A percentile compares a stretch with the other conserved stretches of the same genome.
These are phyloP conservation scores for Geranomyces variabilis DNA, from an alignment of 192 early-diverging fungal genomes.

Conservation along the genomic window DNA sequence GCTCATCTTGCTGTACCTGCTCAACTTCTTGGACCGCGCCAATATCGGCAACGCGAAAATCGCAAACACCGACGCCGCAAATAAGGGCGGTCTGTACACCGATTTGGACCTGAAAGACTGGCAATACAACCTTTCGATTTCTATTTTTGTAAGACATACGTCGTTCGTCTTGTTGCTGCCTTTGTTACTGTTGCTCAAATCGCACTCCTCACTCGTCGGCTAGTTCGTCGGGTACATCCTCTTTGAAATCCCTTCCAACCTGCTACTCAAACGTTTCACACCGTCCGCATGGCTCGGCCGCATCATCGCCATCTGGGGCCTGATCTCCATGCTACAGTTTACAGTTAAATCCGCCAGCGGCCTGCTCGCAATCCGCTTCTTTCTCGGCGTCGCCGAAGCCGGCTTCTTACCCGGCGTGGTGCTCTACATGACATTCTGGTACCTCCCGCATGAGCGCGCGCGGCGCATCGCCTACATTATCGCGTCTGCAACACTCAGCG, in stretches of 20 bases:
- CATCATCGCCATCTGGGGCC: conserved; percentile 62
- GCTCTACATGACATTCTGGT: conserved; percentile 74
- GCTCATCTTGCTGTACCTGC: conserved; percentile 27
- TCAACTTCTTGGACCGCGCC: conserved; percentile 35
- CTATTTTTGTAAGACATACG: not conserved
- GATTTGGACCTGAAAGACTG: not conserved
- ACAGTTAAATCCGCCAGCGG: conserved; percentile 32
- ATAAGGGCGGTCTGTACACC: not conserved
- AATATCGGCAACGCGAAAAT: conserved; percentile 33
- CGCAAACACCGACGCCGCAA: conserved; percentile 14
- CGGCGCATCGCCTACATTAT: conserved; percentile 70
- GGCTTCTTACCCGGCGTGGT: conserved; percentile 75
- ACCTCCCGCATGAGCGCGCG: conserved; percentile 67
- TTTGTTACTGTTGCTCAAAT: not conserved
- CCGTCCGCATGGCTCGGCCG: conserved; percentile 56
- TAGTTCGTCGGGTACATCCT: conserved; percentile 75
- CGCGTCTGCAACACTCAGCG: conserved; percentile 60
- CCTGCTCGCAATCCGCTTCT: conserved; percentile 45
- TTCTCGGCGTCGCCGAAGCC: conserved; percentile 64
- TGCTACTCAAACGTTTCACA: conserved; percentile 67
- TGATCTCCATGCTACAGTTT: conserved; percentile 41
- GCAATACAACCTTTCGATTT: not conserved
- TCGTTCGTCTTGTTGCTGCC: not conserved
- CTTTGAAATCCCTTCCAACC: conserved; percentile 81
- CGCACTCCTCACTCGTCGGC: too few relatives aligned